Base-by-base conservation (phyloP, 73 alveolate species). In the Vitrella brassicaformis region DNA sequence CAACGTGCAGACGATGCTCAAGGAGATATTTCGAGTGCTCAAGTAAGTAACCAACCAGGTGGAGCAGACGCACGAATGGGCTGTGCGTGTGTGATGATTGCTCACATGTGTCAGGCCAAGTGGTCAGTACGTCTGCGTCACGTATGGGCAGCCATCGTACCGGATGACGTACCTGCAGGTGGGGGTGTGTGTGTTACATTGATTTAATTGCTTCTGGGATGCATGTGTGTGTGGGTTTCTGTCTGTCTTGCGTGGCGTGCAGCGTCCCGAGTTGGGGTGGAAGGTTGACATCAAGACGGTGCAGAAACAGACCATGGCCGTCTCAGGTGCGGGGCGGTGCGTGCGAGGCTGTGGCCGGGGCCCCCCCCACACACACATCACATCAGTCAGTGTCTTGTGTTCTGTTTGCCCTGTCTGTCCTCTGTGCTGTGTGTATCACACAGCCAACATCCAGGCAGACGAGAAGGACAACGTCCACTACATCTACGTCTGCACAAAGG, bases 381-480 rank as follows among this genome's bases (percentile, higher is more conserved):
- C n/a, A n/a, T n/a, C n/a, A n/a, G n/a, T n/a, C n/a, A n/a, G n/a
- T n/a, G n/a, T n/a, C n/a, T n/a, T n/a, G n/a, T n/a, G n/a, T n/a
- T n/a, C n/a, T n/a, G n/a, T n/a, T n/a, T n/a, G n/a, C n/a, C n/a
- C n/a, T n/a, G n/a, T n/a, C n/a, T n/a, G n/a, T n/a, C n/a, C n/a
- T n/a, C n/a, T n/a, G n/a, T n/a, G n/a, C n/a, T n/a, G n/a, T n/a
- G n/a, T n/a, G n/a, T n/a, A n/a, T n/a, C n/a, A n/a, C n/a, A n/a
- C n/a, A n/a, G n/a, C 92, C 47, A 92, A 94, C 0, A 88, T 88
- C 27, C 94, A 89, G 31, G 90, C 96, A 26, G 72, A 87, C 67
- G 98, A 91, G 75, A 97, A 93, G 74, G 90, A 87, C 68, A 90
- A 91, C 81, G 89, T 85, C 82, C 98, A 93, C 84, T 93, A 93